Evolutionary conservation across 1,284 basidiomycete genomes (phyloP).

Genomic region (Sanghuangporus weigelae): DNA sequence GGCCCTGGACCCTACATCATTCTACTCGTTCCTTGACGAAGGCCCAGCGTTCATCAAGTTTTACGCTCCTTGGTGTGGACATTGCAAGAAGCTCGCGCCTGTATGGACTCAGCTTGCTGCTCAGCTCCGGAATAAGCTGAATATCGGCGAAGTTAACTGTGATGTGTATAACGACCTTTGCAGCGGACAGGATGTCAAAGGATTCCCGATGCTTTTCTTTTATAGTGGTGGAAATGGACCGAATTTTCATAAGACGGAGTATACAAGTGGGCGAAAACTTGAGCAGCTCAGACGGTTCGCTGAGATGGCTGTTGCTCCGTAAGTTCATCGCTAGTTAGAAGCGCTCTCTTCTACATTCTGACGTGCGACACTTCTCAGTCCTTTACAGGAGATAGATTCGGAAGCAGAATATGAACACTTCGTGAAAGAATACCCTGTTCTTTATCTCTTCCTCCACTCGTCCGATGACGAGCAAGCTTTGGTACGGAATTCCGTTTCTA

Average conservation of each 20-base stretch:
- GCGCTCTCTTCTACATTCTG: constrained; percentile 5
- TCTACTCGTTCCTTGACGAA: constrained; percentile 44
- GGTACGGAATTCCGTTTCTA: constrained; percentile 29
- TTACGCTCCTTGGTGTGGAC: constrained; percentile 89
- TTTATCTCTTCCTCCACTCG: constrained; percentile 73
- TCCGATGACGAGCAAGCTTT: constrained; percentile 35
- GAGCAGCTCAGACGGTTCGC: constrained; percentile 68
- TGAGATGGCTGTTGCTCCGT: constrained; percentile 63
- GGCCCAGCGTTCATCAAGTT: constrained; percentile 85
- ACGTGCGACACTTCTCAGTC: constrained; percentile 31
- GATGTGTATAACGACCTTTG: constrained; percentile 70
- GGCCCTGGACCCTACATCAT: constrained; percentile 45
- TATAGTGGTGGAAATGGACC: constrained; percentile 42
- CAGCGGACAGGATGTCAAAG: constrained; percentile 54
- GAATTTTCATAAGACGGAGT: constrained; percentile 54
- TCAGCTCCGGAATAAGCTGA: constrained; percentile 62
- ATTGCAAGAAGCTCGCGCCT: constrained; percentile 88
- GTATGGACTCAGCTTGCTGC: constrained; percentile 70
- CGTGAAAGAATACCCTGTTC: constrained; percentile 52
- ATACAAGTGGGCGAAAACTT: constrained; percentile 62
- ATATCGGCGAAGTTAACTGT: constrained; percentile 83
- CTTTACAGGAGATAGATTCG: constrained; percentile 38
- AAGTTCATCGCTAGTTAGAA: constrained; percentile 25
- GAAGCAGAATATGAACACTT: constrained; percentile 48
- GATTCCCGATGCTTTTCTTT: constrained; percentile 79